phyloP scores from a whole-genome alignment of 2,329 filamentous ascomycete species.

The Sporothrix inflata region DNA sequence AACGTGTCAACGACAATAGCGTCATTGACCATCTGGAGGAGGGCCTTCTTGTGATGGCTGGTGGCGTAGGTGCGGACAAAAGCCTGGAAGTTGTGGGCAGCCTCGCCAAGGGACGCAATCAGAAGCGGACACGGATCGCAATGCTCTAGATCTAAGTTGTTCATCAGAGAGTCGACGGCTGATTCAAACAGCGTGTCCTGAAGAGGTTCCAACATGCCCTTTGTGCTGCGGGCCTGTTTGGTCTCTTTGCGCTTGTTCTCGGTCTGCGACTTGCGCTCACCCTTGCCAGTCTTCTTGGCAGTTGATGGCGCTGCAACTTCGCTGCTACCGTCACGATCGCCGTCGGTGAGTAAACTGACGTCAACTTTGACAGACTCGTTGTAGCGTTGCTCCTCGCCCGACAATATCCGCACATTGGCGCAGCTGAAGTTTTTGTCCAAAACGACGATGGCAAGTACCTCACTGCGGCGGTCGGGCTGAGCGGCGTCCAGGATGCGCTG shows the following conservation, averaged over 20 bases:
- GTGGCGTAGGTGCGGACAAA: neutral
- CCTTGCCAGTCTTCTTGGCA: neutral
- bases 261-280: neutral
- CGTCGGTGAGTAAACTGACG: neutral
- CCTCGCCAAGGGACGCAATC: constrained; percentile 6
- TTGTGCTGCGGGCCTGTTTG: constrained; percentile 11
- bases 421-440: neutral
- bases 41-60: neutral
- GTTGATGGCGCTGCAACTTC: neutral
- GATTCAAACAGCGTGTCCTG: neutral
- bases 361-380: neutral
- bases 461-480: neutral
- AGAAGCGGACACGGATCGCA: neutral
- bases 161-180: neutral
- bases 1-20: constrained; percentile 11
- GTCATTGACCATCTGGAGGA: constrained; percentile 1
- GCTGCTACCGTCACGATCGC: neutral
- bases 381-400: neutral
- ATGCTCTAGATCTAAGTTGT: neutral
- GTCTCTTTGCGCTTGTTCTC: neutral
- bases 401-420: neutral
- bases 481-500: neutral
- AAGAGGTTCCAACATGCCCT: neutral
- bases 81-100: constrained; percentile 2
- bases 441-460: neutral